Evolutionary conservation across 2,329 filamentous ascomycete genomes (phyloP).

Genomic region (Plenodomus biglobosus): DNA sequence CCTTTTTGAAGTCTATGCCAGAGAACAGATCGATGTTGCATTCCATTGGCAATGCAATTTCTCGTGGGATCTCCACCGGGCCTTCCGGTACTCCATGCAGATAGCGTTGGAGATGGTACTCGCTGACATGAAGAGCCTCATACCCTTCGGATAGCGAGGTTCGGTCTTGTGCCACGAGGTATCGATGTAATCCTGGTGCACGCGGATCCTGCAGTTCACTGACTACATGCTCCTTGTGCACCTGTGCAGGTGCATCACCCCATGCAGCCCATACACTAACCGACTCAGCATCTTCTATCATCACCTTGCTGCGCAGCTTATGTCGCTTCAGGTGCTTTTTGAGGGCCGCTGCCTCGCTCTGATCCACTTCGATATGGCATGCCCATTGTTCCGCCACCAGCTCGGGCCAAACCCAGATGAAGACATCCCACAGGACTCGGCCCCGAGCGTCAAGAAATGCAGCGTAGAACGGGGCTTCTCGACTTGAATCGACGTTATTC

Average conservation of each 20-base stretch:
- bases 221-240: slow-evolving; percentile 10
- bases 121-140: slow-evolving; percentile 36
- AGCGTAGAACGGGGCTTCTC: slow-evolving; percentile 58
- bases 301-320: slow-evolving; percentile 80
- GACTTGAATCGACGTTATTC: slow-evolving; percentile 61
- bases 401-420: slow-evolving; percentile 65
- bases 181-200: slow-evolving; percentile 14
- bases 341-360: slow-evolving; percentile 62
- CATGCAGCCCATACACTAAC: slow-evolving; percentile 73
- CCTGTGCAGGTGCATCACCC: slow-evolving; percentile 47
- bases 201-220: slow-evolving; percentile 27
- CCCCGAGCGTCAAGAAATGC: slow-evolving; percentile 83
- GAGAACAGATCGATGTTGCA: slow-evolving; percentile 84
- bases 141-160: slow-evolving; percentile 3
- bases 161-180: slow-evolving; percentile 3
- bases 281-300: slow-evolving; percentile 63
- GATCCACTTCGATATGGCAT: slow-evolving; percentile 84
- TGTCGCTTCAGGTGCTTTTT: slow-evolving; percentile 78
- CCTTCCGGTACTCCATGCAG: slow-evolving; percentile 83
- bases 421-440: slow-evolving; percentile 83
- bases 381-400: slow-evolving; percentile 45
- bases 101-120: slow-evolving; percentile 77
- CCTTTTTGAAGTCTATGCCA: slow-evolving; percentile 90
- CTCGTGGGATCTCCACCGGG: slow-evolving; percentile 71
- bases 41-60: slow-evolving; percentile 79